Conservation (phyloP, 192 early-diverging fungal species). For the Funneliformis mosseae region DNA sequence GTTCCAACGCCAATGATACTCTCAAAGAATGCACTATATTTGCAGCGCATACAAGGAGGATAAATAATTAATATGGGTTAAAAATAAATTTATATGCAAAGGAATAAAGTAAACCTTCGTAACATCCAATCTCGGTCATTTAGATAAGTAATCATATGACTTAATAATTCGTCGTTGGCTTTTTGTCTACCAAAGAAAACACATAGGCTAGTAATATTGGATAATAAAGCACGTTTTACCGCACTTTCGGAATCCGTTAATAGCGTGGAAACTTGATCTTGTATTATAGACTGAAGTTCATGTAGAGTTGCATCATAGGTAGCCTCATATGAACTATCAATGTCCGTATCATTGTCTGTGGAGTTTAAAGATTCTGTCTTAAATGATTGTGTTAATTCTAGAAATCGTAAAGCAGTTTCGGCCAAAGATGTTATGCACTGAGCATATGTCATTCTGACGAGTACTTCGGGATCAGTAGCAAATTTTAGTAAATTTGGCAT, state of each 20-base stretch:
- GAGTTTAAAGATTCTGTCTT: conserved; percentile 51
- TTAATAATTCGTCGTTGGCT: conserved; percentile 80
- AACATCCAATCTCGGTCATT: conserved; percentile 96
- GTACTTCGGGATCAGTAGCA: conserved; percentile 67
- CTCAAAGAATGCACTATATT: conserved; percentile 86
- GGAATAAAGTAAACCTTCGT: conserved; percentile 56
- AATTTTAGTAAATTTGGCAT: conserved; percentile 74
- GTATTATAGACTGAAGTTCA: conserved; percentile 78
- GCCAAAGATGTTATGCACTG: conserved; percentile 78
- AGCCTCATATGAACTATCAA: conserved; percentile 49
- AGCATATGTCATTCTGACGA: conserved; percentile 84
- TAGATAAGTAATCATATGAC: conserved; percentile 95
- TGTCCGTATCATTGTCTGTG: conserved; percentile 44
- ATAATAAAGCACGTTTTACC: conserved; percentile 84
- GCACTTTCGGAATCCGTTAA: conserved; percentile 78
- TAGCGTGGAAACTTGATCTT: conserved; percentile 78
- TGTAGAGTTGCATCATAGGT: conserved; percentile 73
- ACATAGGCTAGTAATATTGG: conserved; percentile 78
- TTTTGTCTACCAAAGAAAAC: conserved; percentile 82
- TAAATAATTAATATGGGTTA: neutral
- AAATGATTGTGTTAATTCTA: conserved; percentile 70
- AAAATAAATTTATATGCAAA: neutral
- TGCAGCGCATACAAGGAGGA: too few relatives aligned
- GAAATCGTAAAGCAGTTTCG: conserved; percentile 72
- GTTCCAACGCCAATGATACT: conserved; percentile 88